These are phyloP conservation scores for carrot (Daucus carota) DNA, from an alignment of 129 eudicot genomes.

Conservation along the genomic window DNA sequence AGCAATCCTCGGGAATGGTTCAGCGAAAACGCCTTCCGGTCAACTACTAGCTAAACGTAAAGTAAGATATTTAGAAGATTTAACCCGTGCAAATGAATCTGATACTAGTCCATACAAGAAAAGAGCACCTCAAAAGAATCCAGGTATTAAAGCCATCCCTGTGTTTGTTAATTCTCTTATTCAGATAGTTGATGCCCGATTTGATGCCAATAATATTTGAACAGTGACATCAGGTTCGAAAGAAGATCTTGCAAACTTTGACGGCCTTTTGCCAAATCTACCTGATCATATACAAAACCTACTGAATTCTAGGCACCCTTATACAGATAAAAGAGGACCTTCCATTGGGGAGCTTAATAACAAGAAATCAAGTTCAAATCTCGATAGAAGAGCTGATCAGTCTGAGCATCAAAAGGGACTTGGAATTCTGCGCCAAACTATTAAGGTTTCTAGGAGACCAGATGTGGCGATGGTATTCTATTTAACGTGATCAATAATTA, in stretches of 20 bases:
- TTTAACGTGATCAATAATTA: background rate
- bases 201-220: background rate
- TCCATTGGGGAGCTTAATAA: background rate
- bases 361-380: conserved; percentile 2
- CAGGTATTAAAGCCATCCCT: conserved; percentile 15
- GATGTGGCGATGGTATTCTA: conserved; percentile 24
- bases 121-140: conserved; percentile 31
- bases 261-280: background rate
- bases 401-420: conserved; percentile 8
- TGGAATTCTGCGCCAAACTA: background rate
- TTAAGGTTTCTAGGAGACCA: conserved; percentile 17
- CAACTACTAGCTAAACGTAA: conserved; percentile 7
- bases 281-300: background rate
- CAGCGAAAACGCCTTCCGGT: conserved; percentile 1
- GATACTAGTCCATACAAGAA: conserved; percentile 27
- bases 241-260: conserved; percentile 9
- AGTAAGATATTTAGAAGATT: conserved; percentile 5
- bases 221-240: background rate
- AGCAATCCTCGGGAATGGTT: background rate
- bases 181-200: background rate
- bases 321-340: background rate
- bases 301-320: background rate
- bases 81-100: background rate
- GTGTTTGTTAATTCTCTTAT: background rate
- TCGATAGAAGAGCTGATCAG: conserved; percentile 13